These are phyloP conservation scores for Naematelia aurantialba DNA, from an alignment of 768 basidiomycete species.

Conservation along the genomic window DNA sequence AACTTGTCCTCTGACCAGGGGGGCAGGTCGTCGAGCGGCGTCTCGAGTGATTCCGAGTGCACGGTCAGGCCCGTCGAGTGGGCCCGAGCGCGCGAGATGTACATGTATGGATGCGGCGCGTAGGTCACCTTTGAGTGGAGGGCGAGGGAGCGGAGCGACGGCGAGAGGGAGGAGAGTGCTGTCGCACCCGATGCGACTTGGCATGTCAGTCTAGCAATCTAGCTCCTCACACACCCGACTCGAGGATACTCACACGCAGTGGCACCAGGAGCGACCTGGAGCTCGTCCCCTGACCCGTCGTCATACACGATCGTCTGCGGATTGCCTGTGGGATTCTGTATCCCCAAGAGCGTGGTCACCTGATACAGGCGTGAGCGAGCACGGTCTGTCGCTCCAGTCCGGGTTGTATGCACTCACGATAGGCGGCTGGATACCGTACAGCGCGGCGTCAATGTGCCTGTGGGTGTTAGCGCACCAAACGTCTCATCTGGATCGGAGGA, in stretches of 20 bases:
- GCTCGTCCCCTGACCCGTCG: constrained; percentile 10
- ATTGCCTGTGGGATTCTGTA: constrained; percentile 4
- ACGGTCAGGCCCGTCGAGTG: constrained; percentile 8
- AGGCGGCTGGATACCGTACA: constrained; percentile 7
- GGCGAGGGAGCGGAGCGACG: neutral
- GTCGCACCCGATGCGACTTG: constrained; percentile 1
- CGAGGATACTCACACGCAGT: constrained; percentile 7
- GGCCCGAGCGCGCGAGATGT: constrained; percentile 6
- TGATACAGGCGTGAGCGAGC: no score
- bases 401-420: constrained; percentile 1
- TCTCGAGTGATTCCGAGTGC: constrained; percentile 7
- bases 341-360: constrained; percentile 6
- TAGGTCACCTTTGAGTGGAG: constrained; percentile 2
- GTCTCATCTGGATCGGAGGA: neutral
- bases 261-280: constrained; percentile 1
- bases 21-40: constrained; percentile 5
- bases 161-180: constrained; percentile 1
- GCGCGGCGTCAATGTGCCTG: constrained; percentile 15
- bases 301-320: constrained; percentile 9
- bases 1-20: constrained; percentile 5
- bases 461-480: no score
- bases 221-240: neutral
- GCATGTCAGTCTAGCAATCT: neutral
- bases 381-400: no score
- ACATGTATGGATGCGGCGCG: constrained; percentile 11